phyloP scores from a whole-genome alignment of 2,329 filamentous ascomycete genomes.

The Myriosclerotinia curreyana region DNA sequence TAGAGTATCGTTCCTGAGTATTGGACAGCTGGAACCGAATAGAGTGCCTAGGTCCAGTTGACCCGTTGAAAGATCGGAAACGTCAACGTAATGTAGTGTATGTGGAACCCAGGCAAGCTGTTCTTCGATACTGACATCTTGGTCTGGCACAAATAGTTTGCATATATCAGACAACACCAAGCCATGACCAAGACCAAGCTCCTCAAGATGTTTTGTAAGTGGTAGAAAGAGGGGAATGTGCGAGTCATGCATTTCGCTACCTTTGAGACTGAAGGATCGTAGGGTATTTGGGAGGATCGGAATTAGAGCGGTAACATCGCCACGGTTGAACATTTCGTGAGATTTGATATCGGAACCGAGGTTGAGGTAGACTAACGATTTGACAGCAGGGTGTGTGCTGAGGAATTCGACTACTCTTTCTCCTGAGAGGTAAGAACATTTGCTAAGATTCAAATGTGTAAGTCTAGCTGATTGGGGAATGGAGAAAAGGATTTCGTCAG shows the following conservation, averaged over 20 bases:
- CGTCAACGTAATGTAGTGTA: constrained; percentile 70
- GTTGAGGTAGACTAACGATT: constrained; percentile 67
- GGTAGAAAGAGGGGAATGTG: constrained; percentile 63
- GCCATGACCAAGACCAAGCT: constrained; percentile 69
- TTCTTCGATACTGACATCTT: constrained; percentile 36
- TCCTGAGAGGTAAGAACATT: constrained; percentile 68
- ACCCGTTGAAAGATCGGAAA: constrained; percentile 65
- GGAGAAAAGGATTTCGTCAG: constrained; percentile 64
- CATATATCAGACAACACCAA: constrained; percentile 61
- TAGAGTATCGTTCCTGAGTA: constrained; percentile 58
- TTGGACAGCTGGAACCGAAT: constrained; percentile 49
- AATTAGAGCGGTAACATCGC: constrained; percentile 63
- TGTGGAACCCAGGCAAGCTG: constrained; percentile 51
- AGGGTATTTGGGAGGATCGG: constrained; percentile 64
- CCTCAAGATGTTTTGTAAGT: constrained; percentile 70
- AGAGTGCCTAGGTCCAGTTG: constrained; percentile 57
- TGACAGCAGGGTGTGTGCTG: constrained; percentile 65
- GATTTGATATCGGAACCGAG: constrained; percentile 69
- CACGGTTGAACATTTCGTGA: constrained; percentile 65
- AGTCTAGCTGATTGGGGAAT: constrained; percentile 70
- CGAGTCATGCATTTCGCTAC: constrained; percentile 63
- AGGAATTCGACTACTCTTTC: constrained; percentile 68
- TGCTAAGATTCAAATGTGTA: constrained; percentile 75
- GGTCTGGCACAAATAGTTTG: constrained; percentile 33
- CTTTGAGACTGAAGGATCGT: constrained; percentile 72